Percentiles rank a stretch among this genome's conserved stretches.
Evolutionary conservation across 371 early-diverging fungal species (phyloP).

Genomic region (Coemansia sp.): DNA sequence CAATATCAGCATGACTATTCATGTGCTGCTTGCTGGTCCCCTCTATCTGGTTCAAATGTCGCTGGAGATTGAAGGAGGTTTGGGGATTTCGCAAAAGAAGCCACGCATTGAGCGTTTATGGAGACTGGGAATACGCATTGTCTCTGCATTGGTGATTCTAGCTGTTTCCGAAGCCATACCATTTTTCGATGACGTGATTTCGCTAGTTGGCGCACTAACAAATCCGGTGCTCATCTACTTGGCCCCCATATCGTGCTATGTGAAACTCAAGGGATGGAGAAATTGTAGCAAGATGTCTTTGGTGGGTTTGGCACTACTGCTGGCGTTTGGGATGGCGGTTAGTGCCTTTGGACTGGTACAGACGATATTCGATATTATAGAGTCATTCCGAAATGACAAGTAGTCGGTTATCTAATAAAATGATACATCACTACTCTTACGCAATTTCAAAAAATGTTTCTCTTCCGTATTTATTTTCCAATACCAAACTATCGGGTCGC

Average conservation of each 20-base stretch:
- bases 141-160: constrained; percentile 50
- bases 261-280: constrained; percentile 71
- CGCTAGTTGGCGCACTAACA: constrained; percentile 74
- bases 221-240: constrained; percentile 78
- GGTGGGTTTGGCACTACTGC: constrained; percentile 56
- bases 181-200: constrained; percentile 78
- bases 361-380: constrained; percentile 60
- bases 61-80: constrained; percentile 63
- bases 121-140: constrained; percentile 60
- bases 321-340: constrained; percentile 71
- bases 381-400: constrained; percentile 22
- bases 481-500: no score
- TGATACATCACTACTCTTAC: not conserved
- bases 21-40: constrained; percentile 80
- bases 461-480: not conserved
- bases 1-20: constrained; percentile 69
- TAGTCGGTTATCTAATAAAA: not conserved
- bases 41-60: constrained; percentile 78
- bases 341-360: constrained; percentile 72
- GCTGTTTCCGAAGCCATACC: constrained; percentile 70
- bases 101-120: constrained; percentile 61
- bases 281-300: constrained; percentile 59
- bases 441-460: not conserved
- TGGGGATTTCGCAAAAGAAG: constrained; percentile 57
- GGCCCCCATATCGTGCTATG: constrained; percentile 75